Percentiles rank a stretch among this genome's conserved stretches.
Evolutionary conservation across 352 stramenopile species (phyloP).

Genomic region (Phytophthora boehmeriae): DNA sequence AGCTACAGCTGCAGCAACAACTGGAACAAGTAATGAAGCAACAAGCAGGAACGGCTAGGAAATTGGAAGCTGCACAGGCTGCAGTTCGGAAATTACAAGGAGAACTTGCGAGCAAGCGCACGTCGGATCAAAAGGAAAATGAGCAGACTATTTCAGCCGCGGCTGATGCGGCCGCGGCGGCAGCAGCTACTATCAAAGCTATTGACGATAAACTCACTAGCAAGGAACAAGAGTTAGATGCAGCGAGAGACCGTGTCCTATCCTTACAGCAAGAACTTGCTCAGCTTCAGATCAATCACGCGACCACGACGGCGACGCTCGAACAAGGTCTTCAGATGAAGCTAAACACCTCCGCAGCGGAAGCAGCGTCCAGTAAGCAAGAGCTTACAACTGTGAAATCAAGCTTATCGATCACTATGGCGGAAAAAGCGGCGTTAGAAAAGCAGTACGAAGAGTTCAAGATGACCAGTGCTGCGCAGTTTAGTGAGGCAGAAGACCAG

Average conservation of each 20-base stretch:
- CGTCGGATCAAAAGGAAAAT: conserved; percentile 21
- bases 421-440: conserved; percentile 20
- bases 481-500: conserved; percentile 60
- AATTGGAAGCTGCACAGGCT: conserved; percentile 39
- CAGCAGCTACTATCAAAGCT: conserved; percentile 27
- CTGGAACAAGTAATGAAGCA: conserved; percentile 31
- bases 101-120: conserved; percentile 30
- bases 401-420: conserved; percentile 19
- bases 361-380: conserved; percentile 19
- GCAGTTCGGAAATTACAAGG: conserved; percentile 38
- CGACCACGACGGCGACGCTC: conserved; percentile 19
- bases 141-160: conserved; percentile 28
- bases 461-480: conserved; percentile 28
- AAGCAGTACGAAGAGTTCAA: conserved; percentile 39
- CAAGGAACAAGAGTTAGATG: conserved; percentile 35
- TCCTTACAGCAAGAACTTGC: conserved; percentile 34
- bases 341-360: conserved; percentile 14
- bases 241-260: conserved; percentile 13
- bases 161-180: conserved; percentile 17
- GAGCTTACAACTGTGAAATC: conserved; percentile 20
- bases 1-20: conserved; percentile 24
- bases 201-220: conserved; percentile 22
- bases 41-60: conserved; percentile 18
- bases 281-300: conserved; percentile 20
- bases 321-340: conserved; percentile 32